Evolutionary conservation across 2,329 filamentous ascomycete genomes (phyloP).

Genomic region (Capronia americana): DNA sequence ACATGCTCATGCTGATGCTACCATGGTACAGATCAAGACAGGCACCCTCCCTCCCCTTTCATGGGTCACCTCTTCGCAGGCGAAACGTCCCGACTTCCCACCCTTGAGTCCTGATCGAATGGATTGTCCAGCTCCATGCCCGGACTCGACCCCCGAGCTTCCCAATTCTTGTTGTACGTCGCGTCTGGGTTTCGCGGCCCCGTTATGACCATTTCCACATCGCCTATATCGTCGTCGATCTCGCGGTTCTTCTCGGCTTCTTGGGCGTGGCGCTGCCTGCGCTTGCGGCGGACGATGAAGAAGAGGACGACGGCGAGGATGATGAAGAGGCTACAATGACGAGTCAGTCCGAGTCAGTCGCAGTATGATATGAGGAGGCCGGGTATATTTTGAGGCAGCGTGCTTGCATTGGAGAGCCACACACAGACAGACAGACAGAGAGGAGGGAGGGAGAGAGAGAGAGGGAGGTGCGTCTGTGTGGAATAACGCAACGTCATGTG

Average conservation of each 20-base stretch:
- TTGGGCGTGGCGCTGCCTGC: constrained; percentile 19
- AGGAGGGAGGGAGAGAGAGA: no score
- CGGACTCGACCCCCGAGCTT: constrained; percentile 1
- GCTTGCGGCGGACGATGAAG: constrained; percentile 24
- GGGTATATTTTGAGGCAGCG: no score
- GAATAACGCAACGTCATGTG: no score
- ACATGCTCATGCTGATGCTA: neutral
- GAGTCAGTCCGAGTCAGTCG: neutral
- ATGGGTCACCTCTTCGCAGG: constrained; percentile 4
- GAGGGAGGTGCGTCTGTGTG: no score
- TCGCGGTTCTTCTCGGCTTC: constrained; percentile 26
- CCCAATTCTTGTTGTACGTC: constrained; percentile 16
- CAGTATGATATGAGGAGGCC: no score
- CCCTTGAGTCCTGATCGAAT: constrained; percentile 11
- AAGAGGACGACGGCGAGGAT: constrained; percentile 20
- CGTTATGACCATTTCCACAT: constrained; percentile 17
- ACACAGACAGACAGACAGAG: neutral
- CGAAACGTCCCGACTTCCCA: constrained; percentile 1
- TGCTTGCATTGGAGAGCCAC: neutral
- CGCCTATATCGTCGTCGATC: constrained; percentile 29
- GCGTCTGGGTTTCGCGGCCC: constrained; percentile 14
- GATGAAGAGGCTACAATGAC: constrained; percentile 14
- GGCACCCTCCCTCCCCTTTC: neutral
- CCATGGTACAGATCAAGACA: neutral
- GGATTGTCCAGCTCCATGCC: constrained; percentile 6